Percentiles rank a stretch among this genome's conserved stretches.
phyloP scores from a whole-genome alignment of 352 stramenopile species.

The Pelagophyceae sp. region DNA sequence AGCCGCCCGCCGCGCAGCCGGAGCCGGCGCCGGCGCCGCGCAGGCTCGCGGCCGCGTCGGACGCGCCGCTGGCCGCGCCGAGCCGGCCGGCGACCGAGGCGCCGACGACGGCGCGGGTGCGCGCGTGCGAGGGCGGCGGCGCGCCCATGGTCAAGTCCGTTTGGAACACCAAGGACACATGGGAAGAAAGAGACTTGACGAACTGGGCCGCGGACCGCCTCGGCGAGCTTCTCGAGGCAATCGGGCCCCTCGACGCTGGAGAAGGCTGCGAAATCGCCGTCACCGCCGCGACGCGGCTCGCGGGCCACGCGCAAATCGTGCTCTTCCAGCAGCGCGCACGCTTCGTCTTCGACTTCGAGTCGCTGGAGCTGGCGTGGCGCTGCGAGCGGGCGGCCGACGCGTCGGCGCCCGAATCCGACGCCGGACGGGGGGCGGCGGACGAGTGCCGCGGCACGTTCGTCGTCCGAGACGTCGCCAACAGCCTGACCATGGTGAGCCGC shows the following conservation, averaged over 20 bases:
- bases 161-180: constrained; percentile 14
- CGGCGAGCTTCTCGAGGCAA: neutral
- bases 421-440: no score
- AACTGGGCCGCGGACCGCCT: constrained; percentile 2
- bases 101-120: neutral
- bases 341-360: constrained; percentile 8
- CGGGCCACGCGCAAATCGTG: constrained; percentile 1
- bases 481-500: no score
- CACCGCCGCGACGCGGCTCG: neutral
- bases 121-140: neutral
- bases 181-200: constrained; percentile 8
- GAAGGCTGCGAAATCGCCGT: no score
- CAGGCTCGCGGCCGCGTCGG: neutral
- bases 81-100: neutral
- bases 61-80: neutral
- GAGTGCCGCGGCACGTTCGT: no score
- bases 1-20: neutral
- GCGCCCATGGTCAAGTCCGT: neutral
- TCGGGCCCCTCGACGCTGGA: no score
- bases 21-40: neutral
- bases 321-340: neutral
- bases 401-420: no score
- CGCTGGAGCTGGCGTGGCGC: neutral
- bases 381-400: no score
- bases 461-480: no score